phyloP scores from a whole-genome alignment of 2,329 filamentous ascomycete species.

The Fusarium chuoi region DNA sequence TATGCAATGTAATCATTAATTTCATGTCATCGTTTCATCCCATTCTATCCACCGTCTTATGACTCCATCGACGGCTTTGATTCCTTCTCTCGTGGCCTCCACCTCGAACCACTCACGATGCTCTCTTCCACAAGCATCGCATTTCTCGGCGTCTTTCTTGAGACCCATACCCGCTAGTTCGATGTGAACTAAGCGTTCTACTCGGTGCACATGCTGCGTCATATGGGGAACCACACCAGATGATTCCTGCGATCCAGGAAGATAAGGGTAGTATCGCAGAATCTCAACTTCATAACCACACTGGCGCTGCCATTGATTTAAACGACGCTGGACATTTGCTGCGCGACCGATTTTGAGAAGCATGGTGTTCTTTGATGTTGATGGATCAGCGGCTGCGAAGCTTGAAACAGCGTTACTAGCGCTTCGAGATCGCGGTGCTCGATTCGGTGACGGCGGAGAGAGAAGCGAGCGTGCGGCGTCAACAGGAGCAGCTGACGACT shows the following conservation, averaged over 20 bases:
- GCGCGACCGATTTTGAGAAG: slow-evolving; percentile 75
- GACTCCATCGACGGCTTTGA: slow-evolving; percentile 74
- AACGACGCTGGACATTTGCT: slow-evolving; percentile 86
- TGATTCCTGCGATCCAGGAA: slow-evolving; percentile 57
- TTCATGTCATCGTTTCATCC: slow-evolving; percentile 66
- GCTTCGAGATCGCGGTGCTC: slow-evolving; percentile 53
- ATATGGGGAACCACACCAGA: slow-evolving; percentile 64
- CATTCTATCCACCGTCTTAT: slow-evolving; percentile 88
- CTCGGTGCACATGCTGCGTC: slow-evolving; percentile 85
- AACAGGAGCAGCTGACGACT: slow-evolving; percentile 59
- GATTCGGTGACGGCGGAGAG: slow-evolving; percentile 57
- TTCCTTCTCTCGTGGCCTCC: slow-evolving; percentile 74
- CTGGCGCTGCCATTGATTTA: slow-evolving; percentile 94
- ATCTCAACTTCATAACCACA: slow-evolving; percentile 90
- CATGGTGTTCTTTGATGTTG: slow-evolving; percentile 60
- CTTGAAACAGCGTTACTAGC: slow-evolving; percentile 66
- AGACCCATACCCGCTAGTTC: slow-evolving; percentile 77
- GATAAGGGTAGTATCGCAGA: slow-evolving; percentile 91
- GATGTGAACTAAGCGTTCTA: slow-evolving; percentile 90
- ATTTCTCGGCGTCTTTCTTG: slow-evolving; percentile 66
- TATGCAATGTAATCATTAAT: slow-evolving; percentile 19
- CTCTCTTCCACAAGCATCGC: slow-evolving; percentile 81
- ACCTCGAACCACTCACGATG: slow-evolving; percentile 98
- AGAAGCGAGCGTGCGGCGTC: slow-evolving; percentile 70
- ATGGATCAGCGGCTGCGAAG: slow-evolving; percentile 53